A percentile compares a stretch with the other conserved stretches of the same genome.
Conservation (phyloP, 805 yeast genomes). For the Candida easanensis region DNA sequence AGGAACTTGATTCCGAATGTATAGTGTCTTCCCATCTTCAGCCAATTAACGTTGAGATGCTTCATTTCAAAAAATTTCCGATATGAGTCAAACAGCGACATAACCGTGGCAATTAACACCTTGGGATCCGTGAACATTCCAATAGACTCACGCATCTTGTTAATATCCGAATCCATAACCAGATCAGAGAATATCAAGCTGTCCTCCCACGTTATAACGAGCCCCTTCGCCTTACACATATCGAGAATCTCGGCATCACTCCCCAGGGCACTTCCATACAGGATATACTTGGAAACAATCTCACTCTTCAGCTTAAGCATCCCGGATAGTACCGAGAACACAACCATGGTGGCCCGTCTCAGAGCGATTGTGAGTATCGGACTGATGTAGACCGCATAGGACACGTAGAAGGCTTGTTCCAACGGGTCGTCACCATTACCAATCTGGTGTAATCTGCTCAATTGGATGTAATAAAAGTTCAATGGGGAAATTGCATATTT, state of each 20-base stretch:
- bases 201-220: too few relatives aligned
- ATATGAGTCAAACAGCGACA: slow-evolving; percentile 1
- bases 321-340: slow-evolving; percentile 1
- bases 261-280: slow-evolving; percentile 2
- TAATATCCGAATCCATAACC: slow-evolving; percentile 7
- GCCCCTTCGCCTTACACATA: slow-evolving; percentile 7
- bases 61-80: slow-evolving; percentile 2
- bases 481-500: slow-evolving; percentile 8
- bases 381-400: slow-evolving; percentile 1
- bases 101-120: slow-evolving; percentile 2
- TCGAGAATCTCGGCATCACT: slow-evolving; percentile 6
- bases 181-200: slow-evolving; percentile 5
- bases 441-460: slow-evolving; percentile 1
- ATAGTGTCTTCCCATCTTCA: slow-evolving; percentile 5
- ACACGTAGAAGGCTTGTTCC: slow-evolving; percentile 7
- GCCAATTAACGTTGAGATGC: slow-evolving; percentile 4
- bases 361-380: slow-evolving; percentile 4
- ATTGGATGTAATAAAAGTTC: slow-evolving; percentile 5
- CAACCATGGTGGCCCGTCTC: slow-evolving; percentile 5
- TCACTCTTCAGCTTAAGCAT: slow-evolving; percentile 1
- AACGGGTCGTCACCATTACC: slow-evolving; percentile 5
- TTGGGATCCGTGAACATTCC: slow-evolving; percentile 4
- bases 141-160: slow-evolving; percentile 2
- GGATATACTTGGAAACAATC: slow-evolving; percentile 7
- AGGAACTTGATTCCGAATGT: slow-evolving; percentile 5